Evolutionary conservation across 768 basidiomycete genomes (phyloP).

Genomic region (Termitomyces sp.): DNA sequence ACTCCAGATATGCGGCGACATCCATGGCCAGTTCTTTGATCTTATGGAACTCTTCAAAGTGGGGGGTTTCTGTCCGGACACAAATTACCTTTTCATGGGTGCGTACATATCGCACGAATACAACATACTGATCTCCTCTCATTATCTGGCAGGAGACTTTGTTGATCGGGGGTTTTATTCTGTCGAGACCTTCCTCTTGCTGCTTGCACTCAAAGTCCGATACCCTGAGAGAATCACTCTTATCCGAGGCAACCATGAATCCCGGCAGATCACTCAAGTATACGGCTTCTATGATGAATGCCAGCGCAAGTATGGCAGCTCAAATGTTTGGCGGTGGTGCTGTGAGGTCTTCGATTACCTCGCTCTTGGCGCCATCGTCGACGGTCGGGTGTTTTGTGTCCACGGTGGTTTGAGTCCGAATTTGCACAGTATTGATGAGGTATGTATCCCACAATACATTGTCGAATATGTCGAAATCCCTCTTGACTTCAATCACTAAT

Average conservation of each 20-base stretch:
- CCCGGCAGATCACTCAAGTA: slow-evolving; percentile 94
- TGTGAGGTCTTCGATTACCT: slow-evolving; percentile 99
- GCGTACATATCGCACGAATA: slow-evolving; percentile 17
- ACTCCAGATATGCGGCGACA: slow-evolving; percentile 84
- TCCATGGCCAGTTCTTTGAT: slow-evolving; percentile 97
- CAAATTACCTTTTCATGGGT: slow-evolving; percentile 98
- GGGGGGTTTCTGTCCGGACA: slow-evolving; percentile 88
- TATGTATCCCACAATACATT: slow-evolving; percentile 21
- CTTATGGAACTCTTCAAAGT: slow-evolving; percentile 93
- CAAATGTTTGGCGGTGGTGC: slow-evolving; percentile 97
- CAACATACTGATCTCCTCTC: not conserved
- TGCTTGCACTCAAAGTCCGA: slow-evolving; percentile 93
- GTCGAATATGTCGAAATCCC: not conserved
- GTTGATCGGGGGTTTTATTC: slow-evolving; percentile 97
- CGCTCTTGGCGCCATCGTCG: slow-evolving; percentile 91
- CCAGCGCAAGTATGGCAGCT: slow-evolving; percentile 89
- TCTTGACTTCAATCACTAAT: not conserved
- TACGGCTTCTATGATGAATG: slow-evolving; percentile 97
- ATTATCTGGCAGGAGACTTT: slow-evolving; percentile 70
- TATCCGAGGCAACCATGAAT: slow-evolving; percentile 97
- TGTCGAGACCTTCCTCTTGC: slow-evolving; percentile 92
- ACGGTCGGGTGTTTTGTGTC: slow-evolving; percentile 94
- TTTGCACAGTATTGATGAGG: slow-evolving; percentile 84
- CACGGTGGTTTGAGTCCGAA: slow-evolving; percentile 95
- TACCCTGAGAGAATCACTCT: slow-evolving; percentile 97